These are phyloP conservation scores for Acanthamoeba lenticulata DNA, from an alignment of 208 protist species.

Conservation along the genomic window DNA sequence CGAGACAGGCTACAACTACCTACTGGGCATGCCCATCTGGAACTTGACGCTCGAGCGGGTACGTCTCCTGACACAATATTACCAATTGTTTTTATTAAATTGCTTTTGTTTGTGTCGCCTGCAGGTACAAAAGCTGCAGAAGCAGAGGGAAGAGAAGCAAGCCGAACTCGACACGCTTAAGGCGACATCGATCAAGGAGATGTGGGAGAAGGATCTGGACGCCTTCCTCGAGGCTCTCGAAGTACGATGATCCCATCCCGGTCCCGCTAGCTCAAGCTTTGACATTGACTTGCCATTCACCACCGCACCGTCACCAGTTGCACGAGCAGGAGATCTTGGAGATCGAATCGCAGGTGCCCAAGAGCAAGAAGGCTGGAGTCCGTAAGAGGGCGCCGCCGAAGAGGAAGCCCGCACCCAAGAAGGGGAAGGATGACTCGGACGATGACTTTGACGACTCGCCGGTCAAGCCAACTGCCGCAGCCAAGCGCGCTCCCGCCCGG, in stretches of 20 bases:
- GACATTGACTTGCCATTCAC: not conserved
- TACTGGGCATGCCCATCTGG: conserved; percentile 98
- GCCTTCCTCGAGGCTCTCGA: conserved; percentile 53
- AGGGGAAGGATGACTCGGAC: conserved; percentile 53
- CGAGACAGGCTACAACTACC: conserved; percentile 96
- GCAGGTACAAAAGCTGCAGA: conserved; percentile 55
- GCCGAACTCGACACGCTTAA: conserved; percentile 54
- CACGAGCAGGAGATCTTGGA: conserved; percentile 31
- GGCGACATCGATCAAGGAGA: not conserved
- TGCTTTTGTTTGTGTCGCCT: not conserved
- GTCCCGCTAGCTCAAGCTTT: not conserved
- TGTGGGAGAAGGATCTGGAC: conserved; percentile 60
- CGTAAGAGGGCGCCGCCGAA: conserved; percentile 35
- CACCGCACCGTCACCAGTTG: not conserved
- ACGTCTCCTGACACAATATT: not conserved
- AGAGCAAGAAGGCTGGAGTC: not conserved
- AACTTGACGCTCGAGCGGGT: conserved; percentile 97
- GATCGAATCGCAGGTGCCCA: not conserved
- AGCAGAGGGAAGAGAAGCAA: conserved; percentile 60
- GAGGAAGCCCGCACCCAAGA: not conserved
- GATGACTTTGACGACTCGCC: not conserved
- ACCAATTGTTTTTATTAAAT: not conserved
- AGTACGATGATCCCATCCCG: not conserved
- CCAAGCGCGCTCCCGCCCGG: not conserved
- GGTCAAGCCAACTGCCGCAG: not conserved